phyloP scores from a whole-genome alignment of 106 monocot genomes.

The Phalaenopsis aphrodite region DNA sequence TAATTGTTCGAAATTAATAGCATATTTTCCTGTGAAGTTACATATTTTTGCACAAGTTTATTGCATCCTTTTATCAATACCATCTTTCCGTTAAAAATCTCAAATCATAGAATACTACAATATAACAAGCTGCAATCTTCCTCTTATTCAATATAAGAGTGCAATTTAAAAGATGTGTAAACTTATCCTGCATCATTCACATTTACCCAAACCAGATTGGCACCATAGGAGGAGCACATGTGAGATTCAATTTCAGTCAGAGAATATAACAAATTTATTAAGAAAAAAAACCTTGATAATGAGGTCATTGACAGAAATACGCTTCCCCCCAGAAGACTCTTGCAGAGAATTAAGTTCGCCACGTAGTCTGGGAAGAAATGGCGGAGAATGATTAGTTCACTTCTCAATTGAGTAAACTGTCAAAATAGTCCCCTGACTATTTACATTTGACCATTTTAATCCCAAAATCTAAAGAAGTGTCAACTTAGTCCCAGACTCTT shows the following conservation, averaged over 20 bases:
- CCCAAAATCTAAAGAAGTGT: too few species aligned
- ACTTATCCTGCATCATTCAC: not conserved
- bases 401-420: not conserved
- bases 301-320: slow-evolving; percentile 92
- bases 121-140: not conserved
- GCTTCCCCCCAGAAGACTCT: slow-evolving; percentile 78
- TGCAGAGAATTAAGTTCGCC: slow-evolving; percentile 74
- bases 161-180: not conserved
- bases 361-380: slow-evolving; percentile 40
- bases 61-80: not conserved
- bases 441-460: too few species aligned
- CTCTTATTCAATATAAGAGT: not conserved
- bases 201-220: not conserved
- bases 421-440: too few species aligned
- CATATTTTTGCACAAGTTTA: not conserved
- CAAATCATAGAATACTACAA: not conserved
- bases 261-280: not conserved
- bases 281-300: slow-evolving; percentile 70
- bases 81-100: not conserved
- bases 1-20: too few species aligned
- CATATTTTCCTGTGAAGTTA: not conserved
- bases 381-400: not conserved
- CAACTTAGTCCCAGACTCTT: too few species aligned
- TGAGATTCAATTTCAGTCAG: not conserved
- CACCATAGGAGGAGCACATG: not conserved